These are phyloP conservation scores for Ascocoryne sarcoides DNA, from an alignment of 2,329 filamentous ascomycete species.

Conservation along the genomic window DNA sequence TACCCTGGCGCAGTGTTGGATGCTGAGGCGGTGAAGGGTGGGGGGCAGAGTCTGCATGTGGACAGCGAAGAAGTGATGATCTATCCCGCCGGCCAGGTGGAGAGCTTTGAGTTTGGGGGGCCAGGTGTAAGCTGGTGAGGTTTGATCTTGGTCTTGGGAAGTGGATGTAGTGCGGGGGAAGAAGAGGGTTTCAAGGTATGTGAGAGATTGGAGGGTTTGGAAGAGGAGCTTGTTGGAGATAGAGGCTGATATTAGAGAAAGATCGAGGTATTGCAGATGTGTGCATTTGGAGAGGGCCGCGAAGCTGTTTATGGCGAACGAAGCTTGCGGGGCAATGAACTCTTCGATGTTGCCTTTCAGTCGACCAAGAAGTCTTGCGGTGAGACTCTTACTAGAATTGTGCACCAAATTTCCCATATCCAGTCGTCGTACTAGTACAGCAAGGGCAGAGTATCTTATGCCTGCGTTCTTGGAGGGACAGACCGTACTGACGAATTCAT, in stretches of 20 bases:
- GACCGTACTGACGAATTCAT: slow-evolving; percentile 25
- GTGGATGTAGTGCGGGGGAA: slow-evolving; percentile 21
- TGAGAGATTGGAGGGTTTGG: slow-evolving; percentile 24
- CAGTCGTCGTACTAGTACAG: slow-evolving; percentile 22
- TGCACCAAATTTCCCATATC: slow-evolving; percentile 29
- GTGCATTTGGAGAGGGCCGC: slow-evolving; percentile 29
- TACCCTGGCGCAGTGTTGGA: slow-evolving; percentile 27
- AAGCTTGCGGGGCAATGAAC: slow-evolving; percentile 28
- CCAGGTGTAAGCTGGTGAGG: slow-evolving; percentile 20
- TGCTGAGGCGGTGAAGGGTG: slow-evolving; percentile 22
- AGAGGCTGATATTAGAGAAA: slow-evolving; percentile 26
- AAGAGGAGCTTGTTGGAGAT: slow-evolving; percentile 27
- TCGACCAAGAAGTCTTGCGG: slow-evolving; percentile 26
- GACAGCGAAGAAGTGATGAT: slow-evolving; percentile 22
- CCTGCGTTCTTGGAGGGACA: slow-evolving; percentile 30
- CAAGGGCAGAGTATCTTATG: slow-evolving; percentile 24
- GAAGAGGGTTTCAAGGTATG: slow-evolving; percentile 24
- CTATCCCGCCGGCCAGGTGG: slow-evolving; percentile 27
- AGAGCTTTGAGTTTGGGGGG: slow-evolving; percentile 25
- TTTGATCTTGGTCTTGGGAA: slow-evolving; percentile 8
- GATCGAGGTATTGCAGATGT: slow-evolving; percentile 23
- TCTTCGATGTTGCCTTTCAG: slow-evolving; percentile 27
- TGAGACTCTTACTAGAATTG: slow-evolving; percentile 24
- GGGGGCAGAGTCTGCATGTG: slow-evolving; percentile 14
- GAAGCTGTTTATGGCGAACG: slow-evolving; percentile 28